Evolutionary conservation across 192 early-diverging fungal genomes (phyloP), one percentile per base, ranked within the genome.

Genomic region (Entomortierella chlamydospora): DNA sequence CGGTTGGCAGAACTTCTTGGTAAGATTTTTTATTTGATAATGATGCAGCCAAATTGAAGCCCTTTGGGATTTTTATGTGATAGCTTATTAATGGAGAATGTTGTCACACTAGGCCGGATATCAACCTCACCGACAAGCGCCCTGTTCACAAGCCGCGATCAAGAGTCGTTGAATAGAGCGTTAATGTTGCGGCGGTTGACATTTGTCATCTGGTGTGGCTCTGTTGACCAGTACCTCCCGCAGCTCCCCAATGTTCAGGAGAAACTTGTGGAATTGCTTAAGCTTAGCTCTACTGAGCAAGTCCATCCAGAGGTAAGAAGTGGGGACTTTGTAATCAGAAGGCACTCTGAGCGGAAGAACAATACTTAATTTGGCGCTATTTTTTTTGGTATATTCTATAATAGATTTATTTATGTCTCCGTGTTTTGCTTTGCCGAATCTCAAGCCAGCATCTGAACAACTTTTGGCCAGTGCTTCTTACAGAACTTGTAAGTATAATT

Each of bases 401-500:
- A n/a, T 62, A 84, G 77, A 93, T 95, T 22, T 96, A 95, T 65
- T 64, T 95, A 10, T 96, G 92, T 65, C 70, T 98, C 26, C 88
- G 96, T 31, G 88, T 96, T 15, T 68, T 98, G 17, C 77, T 98
- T 23, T 90, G 91, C 45, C 86, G 95, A 18, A 83, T 98, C 43
- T 93, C 94, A 10, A 88, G 89, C 25, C 87, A 92, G 65, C 95
- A 94, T 72, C 85, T 98, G 69, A 84, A 93, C 39, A 96, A 93
- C 69, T 94, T 98, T 72, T 96, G 94, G 95, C 96, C 96, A 1
- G 92, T 95, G 31, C 84, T 98, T 8, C 78, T 98, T 7, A 94
- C 95, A 2, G 96, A 98, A 72, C 83, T 96, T 61, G 93, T 95
- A 83, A 79, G 83, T 56, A 7, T 26, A 10, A 13, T 23, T 0